Evolutionary conservation across 176 grass and related monocot genomes (phyloP), one percentile per base, ranked within the genome.

Genomic region (Phoenix dactylifera): DNA sequence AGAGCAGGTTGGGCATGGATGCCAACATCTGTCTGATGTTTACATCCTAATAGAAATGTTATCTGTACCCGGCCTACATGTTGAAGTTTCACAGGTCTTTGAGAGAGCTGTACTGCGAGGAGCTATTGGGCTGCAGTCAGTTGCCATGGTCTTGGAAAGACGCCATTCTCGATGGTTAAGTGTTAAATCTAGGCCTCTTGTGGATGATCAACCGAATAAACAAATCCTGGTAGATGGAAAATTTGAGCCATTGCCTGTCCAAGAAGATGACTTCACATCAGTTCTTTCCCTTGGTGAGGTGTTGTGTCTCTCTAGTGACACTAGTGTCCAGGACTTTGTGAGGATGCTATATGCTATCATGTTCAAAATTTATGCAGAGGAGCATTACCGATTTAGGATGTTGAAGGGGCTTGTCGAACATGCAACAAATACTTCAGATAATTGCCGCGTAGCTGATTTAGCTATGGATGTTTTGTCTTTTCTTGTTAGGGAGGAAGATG

Each of bases 381-480:
- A 91, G 59, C 76, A 88, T 58, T 84, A 96, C 75, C 67, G 76
- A 60, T 96, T 80, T 76, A 97, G 87, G 78, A 82, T 97, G 71
- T 68, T 97, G 63, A 90, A 97, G 72, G 88, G 78, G 18, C 93
- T 97, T 57, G 73, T 97, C 70, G 83, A 85, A 69, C 84, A 87
- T 54, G 78, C 87, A 64, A 88, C 81, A 69, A 91, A 88, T 80
- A 83, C 73, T 61, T 79, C 84, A 69, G 77, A 84, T 78, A 94
- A 64, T 48, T 83, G 84, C 71, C 71, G 58, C 58, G 83, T 71
- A 70, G 77, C 79, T 64, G 93, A 92, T 72, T 79, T 97, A 51
- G 93, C 88, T 87, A 92, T 91, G 84, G 87, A 87, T 83, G 93
- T 88, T 49, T 72, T 97, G 84, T 63, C 88, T 63, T 82, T 91